phyloP scores from a whole-genome alignment of 371 early-diverging fungal species.

The Mucor indicus region DNA sequence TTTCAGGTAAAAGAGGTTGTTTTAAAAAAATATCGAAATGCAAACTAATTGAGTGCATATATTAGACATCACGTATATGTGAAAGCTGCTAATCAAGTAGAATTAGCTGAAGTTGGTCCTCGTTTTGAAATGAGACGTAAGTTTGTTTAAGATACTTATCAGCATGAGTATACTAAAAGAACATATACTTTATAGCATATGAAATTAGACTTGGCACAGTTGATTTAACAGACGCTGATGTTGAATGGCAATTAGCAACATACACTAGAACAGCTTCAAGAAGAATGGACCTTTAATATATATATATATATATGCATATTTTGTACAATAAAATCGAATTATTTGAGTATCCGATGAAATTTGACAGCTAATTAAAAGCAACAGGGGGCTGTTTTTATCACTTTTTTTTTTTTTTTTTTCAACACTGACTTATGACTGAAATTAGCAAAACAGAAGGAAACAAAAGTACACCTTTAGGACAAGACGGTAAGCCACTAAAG shows the following conservation, averaged over 20 bases:
- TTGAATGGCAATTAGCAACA: constrained; percentile 96
- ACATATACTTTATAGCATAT: constrained; percentile 61
- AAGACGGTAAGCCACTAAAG: constrained; percentile 66
- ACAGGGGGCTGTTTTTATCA: constrained; percentile 1
- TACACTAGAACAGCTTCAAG: constrained; percentile 95
- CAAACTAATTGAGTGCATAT: too few species aligned
- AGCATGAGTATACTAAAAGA: too few species aligned
- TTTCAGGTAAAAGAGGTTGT: constrained; percentile 60
- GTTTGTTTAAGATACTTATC: constrained; percentile 7
- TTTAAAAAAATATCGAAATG: background rate
- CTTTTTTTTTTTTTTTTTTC: background rate
- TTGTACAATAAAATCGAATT: background rate
- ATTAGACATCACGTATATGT: constrained; percentile 91
- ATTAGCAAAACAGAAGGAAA: background rate
- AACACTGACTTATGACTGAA: background rate
- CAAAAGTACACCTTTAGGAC: background rate
- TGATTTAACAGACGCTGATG: constrained; percentile 94
- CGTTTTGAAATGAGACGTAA: constrained; percentile 95
- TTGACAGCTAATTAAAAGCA: too few species aligned
- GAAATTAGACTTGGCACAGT: constrained; percentile 95
- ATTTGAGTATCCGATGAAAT: too few species aligned
- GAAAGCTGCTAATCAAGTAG: constrained; percentile 85
- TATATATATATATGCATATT: background rate
- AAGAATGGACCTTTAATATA: constrained; percentile 66
- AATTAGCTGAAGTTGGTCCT: constrained; percentile 96